Base-by-base conservation (phyloP, 2,329 filamentous ascomycete genomes). In the Teratosphaeria epicoccoides region DNA sequence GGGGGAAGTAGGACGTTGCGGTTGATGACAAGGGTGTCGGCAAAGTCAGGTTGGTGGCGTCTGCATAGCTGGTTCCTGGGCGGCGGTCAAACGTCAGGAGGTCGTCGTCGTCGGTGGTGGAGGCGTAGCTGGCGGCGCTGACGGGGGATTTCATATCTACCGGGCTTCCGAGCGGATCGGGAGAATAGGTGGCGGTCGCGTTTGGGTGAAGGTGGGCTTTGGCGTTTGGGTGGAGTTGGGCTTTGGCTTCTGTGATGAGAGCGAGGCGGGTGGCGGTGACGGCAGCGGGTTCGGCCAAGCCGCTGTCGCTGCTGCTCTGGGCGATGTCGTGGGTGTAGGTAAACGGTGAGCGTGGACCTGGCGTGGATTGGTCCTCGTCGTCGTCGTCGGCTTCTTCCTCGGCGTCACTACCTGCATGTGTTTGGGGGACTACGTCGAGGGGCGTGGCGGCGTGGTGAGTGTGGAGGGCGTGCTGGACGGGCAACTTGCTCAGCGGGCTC, bases 91-190 rank as follows among this genome's bases (percentile, higher is more conserved):
- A 83, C 33, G 84, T 82, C 25, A 88, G 71, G 14, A 80, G 70
- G 48, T 94, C 88, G 55, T 95, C 88, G 53, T 95, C 88, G 65
- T 94, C 87, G 1, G 87, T 94, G 3, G 86, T 89, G 24, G 84
- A 87, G 33, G 83, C 79, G 63, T 86, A 77, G 51, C 66, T 79
- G 12, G 79, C 77, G 40, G 63, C 60, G 53, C 81, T 74, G 20
- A 76, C 74, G 28, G 80, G 63, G 24, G 58, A 64, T 48, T 64
- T 66, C 24, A 66, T 37, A 22, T 67, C 63, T 6, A 65, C 48
- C 9, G 64, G 63, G 40, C 62, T 65, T 37, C 55, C 54, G 10
- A 65, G 58, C 14, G 51, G 53, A 24, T 53, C 52, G 6, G 50
- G 50, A n/a, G 57, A 57, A 24, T 49, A 49, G 12, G 12, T 47